A percentile compares a stretch with the other conserved stretches of the same genome.
phyloP scores from a whole-genome alignment of 1,139 yeast genomes.

The Blastobotrys niveus region DNA sequence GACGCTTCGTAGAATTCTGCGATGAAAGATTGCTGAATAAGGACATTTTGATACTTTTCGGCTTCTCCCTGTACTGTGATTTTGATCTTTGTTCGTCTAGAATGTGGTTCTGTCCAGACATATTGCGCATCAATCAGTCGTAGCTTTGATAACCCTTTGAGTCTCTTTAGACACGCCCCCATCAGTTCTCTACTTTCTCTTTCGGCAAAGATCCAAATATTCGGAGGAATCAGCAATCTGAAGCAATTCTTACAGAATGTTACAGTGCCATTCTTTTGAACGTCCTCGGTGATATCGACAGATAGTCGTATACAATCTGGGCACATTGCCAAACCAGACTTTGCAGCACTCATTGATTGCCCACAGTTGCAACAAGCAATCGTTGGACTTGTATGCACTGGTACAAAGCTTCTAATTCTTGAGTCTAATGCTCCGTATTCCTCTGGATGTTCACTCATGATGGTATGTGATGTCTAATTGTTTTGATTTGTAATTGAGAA shows the following conservation, averaged over 20 bases:
- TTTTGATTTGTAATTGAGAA: too few relatives aligned
- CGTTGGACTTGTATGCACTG: constrained; percentile 56
- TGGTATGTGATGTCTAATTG: too few relatives aligned
- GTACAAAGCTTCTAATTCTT: constrained; percentile 26
- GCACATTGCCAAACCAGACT: constrained; percentile 91
- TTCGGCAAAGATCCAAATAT: constrained; percentile 87
- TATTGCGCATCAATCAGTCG: constrained; percentile 89
- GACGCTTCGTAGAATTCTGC: constrained; percentile 94
- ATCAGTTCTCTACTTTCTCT: constrained; percentile 87
- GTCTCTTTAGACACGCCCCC: constrained; percentile 81
- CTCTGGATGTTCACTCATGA: too few relatives aligned
- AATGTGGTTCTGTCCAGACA: constrained; percentile 99
- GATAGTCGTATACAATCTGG: constrained; percentile 91
- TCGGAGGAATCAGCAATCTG: constrained; percentile 86
- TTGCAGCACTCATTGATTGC: constrained; percentile 81
- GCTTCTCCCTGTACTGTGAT: constrained; percentile 97
- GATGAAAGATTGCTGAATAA: constrained; percentile 89
- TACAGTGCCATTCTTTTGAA: constrained; percentile 86
- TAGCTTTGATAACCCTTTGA: constrained; percentile 82
- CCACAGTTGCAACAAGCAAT: constrained; percentile 98
- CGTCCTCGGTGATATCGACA: constrained; percentile 91
- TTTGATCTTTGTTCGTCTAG: constrained; percentile 85
- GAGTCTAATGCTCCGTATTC: constrained; percentile 9
- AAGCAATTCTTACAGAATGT: constrained; percentile 97
- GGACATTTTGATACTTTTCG: constrained; percentile 62